phyloP scores from a whole-genome alignment of 2,329 filamentous ascomycete species.

The Pseudonectria foliicola region DNA sequence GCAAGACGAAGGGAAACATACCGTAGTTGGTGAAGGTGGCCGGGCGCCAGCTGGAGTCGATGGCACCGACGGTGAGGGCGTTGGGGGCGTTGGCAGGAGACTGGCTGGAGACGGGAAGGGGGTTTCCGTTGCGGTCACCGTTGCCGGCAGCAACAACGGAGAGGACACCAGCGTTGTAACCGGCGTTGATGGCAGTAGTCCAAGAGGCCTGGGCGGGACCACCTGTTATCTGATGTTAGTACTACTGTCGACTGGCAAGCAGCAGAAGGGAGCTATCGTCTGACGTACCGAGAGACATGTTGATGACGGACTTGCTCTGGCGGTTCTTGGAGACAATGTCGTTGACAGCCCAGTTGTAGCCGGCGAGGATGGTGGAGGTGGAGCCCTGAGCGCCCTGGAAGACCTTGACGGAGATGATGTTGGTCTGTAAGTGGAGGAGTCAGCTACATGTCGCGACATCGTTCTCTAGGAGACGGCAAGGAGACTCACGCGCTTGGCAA shows the following conservation, averaged over 20 bases:
- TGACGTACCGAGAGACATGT: constrained; percentile 34
- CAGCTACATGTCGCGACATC: neutral
- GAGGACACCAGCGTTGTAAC: constrained; percentile 33
- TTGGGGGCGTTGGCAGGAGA: constrained; percentile 39
- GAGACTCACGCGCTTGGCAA: constrained; percentile 31
- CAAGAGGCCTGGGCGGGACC: constrained; percentile 26
- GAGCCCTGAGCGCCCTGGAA: constrained; percentile 4
- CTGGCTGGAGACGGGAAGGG: constrained; percentile 31
- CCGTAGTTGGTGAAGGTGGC: constrained; percentile 45
- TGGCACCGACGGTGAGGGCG: constrained; percentile 44
- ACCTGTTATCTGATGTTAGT: constrained; percentile 13
- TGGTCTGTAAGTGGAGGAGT: constrained; percentile 9
- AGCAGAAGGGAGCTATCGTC: too few species aligned
- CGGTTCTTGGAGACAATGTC: constrained; percentile 26
- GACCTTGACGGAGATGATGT: constrained; percentile 28
- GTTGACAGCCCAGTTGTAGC: constrained; percentile 34
- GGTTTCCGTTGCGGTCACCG: constrained; percentile 18
- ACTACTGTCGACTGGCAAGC: too few species aligned
- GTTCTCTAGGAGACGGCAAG: too few species aligned
- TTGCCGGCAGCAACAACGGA: constrained; percentile 43
- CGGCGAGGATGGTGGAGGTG: constrained; percentile 30
- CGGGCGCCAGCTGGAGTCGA: constrained; percentile 28
- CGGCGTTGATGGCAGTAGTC: constrained; percentile 35
- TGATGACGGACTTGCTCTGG: constrained; percentile 27
- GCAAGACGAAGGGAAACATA: too few species aligned